Base-by-base conservation (phyloP, 2,329 filamentous ascomycete genomes). In the Aspergillus sp. region DNA sequence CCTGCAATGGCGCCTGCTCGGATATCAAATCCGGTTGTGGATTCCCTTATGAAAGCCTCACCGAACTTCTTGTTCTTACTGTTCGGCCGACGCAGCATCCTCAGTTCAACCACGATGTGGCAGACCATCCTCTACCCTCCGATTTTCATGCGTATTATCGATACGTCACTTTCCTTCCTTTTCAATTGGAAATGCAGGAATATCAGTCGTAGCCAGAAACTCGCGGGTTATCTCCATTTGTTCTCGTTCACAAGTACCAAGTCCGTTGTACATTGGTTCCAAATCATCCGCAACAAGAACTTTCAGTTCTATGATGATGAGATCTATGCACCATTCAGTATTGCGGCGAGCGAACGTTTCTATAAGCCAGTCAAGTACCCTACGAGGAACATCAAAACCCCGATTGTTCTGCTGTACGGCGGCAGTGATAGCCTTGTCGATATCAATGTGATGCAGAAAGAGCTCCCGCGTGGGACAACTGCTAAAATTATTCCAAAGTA, bases 271-370 rank as follows among this genome's bases (percentile, higher is more conserved):
- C 95, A 99, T 72, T 99, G 95, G 95, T 99, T 99, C 73, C 95
- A 99, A 72, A 97, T 99, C 71, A 99, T 99, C 68, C 89, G 95
- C 63, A 97, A 93, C 68, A 90, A 91, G 68, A 92, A 87, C 25
- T 98, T 99, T 74, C 95, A 99, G 75, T 97, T 99, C 90, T 98
- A 93, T 74, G 95, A 99, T 71, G 95, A 99, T 71, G 93, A 98
- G 67, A 84, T 95, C 1, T 90, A 92, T 57, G 88, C 88, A 27
- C 89, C 89, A 0, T 80, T 96, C 59, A 86, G 87, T 54, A 79
- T 93, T 39, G 85, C 84, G 21, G 87, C 87, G 4, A 84, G 84
- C 54, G 87, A 85, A 69, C 92, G 93, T 67, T 96, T 96, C 77
- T 96, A 96, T 73, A 97, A 97, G 72, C 93, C 97, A 6, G 92